A percentile compares a stretch with the other conserved stretches of the same genome.
These are phyloP conservation scores for Backusella luteola DNA, from an alignment of 192 early-diverging fungal species.

Conservation along the genomic window DNA sequence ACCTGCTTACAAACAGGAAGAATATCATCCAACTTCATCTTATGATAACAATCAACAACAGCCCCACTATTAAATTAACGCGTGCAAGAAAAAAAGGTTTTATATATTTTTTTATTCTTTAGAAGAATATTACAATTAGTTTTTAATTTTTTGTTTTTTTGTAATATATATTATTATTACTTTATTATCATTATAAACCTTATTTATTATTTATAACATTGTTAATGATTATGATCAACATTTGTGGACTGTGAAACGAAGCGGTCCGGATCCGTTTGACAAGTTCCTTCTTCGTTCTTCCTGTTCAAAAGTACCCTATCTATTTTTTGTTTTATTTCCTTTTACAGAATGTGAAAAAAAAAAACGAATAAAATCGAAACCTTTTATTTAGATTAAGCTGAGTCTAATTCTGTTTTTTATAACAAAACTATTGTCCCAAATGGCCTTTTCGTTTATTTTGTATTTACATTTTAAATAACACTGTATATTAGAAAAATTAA, in stretches of 20 bases:
- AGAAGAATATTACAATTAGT: conserved; percentile 4
- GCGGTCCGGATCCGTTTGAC: background rate
- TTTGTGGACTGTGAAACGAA: background rate
- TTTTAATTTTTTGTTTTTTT: conserved; percentile 6
- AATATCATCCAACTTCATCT: background rate
- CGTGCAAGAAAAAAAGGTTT: background rate
- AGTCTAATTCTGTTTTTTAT: background rate
- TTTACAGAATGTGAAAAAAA: background rate
- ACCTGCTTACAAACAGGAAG: conserved; percentile 12
- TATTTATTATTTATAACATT: conserved; percentile 5
- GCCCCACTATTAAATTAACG: background rate
- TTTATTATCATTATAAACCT: background rate
- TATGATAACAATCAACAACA: background rate
- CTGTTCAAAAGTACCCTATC: background rate
- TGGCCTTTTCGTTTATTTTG: background rate
- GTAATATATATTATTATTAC: background rate
- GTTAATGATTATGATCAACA: background rate
- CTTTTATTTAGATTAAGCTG: background rate
- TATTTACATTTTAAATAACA: background rate
- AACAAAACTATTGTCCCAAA: background rate
- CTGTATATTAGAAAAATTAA: background rate
- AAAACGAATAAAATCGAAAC: background rate
- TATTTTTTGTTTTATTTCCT: background rate
- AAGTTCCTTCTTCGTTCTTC: background rate
- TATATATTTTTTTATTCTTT: background rate